Evolutionary conservation across 805 yeast genomes (phyloP), one percentile per base, ranked within the genome.

Genomic region (Cyberlindnera subsufficiens): DNA sequence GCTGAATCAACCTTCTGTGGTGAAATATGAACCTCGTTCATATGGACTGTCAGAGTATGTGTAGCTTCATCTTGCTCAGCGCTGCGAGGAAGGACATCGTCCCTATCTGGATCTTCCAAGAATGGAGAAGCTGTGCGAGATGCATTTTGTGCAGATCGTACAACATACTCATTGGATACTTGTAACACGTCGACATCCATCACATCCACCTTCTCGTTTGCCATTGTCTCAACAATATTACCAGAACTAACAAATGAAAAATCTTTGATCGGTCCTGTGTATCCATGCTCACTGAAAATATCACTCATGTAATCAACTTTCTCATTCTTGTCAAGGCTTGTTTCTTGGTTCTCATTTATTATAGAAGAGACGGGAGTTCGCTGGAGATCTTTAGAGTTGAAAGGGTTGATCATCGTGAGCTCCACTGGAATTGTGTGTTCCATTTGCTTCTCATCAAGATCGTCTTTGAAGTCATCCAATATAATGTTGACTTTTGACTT

Each of bases 361-460:
- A 31, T 30, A 15, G 4, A 20, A 11, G 20, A 32, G 18, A 18
- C 19, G 11, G 22, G 30, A 15, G 10, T 6, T 30, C 31, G 27
- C 27, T 22, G 27, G 27, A 22, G 4, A 22, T 6, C 32, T 16
- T 20, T 33, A 2, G 42, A 9, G 14, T 31, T 45, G 40, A 48
- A 43, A 10, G 61, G 60, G 30, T 56, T 54, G 39, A 58, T 56
- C 63, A 58, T 60, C 1, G 64, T 59, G 53, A 57, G 55, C 16
- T 60, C 60, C 9, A 52, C 49, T 17, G 55, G 48, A 9, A 51
- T 43, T 2, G 53, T 55, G 5, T 42, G 30, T 4, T 53, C 58
- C 13, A 35, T 7, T 5, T 19, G 14, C 13, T 33, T 45, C 10
- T 40, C 51, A 7, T 42, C 46, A 27, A 35, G 37, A n/a, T 46